phyloP scores from a whole-genome alignment of 345 rosid species.

The Sapria himalayana region DNA sequence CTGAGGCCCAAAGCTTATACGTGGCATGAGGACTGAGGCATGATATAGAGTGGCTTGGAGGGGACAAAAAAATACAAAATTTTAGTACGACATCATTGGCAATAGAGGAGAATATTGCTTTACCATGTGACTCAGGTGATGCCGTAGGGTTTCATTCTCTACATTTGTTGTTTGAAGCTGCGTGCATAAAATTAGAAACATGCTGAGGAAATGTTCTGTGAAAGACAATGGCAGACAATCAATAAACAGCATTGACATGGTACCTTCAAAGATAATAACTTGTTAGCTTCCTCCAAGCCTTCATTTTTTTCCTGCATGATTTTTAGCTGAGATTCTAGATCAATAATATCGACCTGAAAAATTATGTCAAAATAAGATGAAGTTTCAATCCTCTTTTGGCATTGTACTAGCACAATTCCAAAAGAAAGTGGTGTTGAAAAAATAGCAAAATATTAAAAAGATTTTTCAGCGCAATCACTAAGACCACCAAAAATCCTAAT shows the following conservation, averaged over 20 bases:
- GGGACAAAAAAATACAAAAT: neutral
- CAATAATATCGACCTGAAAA: constrained; percentile 62
- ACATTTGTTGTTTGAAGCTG: constrained; percentile 52
- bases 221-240: neutral
- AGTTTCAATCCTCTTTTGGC: too few relatives aligned
- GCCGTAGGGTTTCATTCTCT: constrained; percentile 31
- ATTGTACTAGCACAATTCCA: too few relatives aligned
- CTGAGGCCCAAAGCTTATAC: too few relatives aligned
- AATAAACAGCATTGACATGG: neutral
- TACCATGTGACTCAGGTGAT: constrained; percentile 53
- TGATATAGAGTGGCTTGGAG: neutral
- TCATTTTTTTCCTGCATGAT: constrained; percentile 50
- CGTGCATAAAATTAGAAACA: constrained; percentile 5
- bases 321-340: constrained; percentile 66
- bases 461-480: neutral
- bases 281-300: constrained; percentile 54
- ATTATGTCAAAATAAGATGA: constrained; percentile 1
- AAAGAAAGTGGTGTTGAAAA: too few relatives aligned
- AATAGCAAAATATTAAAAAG: neutral
- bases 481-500: neutral
- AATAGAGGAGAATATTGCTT: constrained; percentile 3
- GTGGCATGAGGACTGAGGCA: too few relatives aligned
- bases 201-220: constrained; percentile 5
- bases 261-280: constrained; percentile 30
- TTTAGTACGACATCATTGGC: neutral